Base-by-base conservation (phyloP, 495 filamentous ascomycete genomes). In the Neurospora sp. region DNA sequence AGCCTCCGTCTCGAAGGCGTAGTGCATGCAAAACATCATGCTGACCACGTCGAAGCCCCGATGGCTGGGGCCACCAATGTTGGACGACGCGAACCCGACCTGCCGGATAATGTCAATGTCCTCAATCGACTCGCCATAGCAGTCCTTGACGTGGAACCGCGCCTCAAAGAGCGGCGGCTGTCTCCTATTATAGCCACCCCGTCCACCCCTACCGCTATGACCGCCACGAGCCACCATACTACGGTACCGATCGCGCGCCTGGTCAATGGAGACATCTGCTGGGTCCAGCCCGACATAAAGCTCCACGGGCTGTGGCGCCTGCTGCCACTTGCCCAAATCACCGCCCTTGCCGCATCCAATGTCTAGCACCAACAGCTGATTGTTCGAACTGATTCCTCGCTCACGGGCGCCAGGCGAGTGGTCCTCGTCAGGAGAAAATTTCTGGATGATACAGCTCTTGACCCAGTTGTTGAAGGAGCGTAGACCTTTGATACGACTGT, bases 21-120 rank as follows among this genome's bases (percentile, higher is more conserved):
- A 99, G 83, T 99, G 96, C 90, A 99, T 97, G 79, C 94, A 94
- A 78, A 99, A 99, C 96, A 99, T 99, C 88, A 96, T 97, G 72
- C 91, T 92, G 69, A 99, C 95, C 15, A 98, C 92, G 80, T 99
- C 96, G 76, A 98, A 99, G 9, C 94, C 94, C 45, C 93, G 91
- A 71, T 77, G 77, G 69, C 78, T 80, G 84, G 91, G 77, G 88
- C 88, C 76, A 86, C 86, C 77, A 73, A 85, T 83, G 80, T 84
- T 77, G 76, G 96, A 83, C 82, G 85, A 79, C 78, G 97, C 93
- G 74, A 97, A 94, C 4, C 96, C 96, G 15, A 99, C 92, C 71
- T 95, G 85, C 45, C 88, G 88, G 15, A 98, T 85, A 69, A 96
- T 90, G 4, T 89, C 88, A 34, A 98, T 83, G 72, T 95, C 90